Percentiles rank a stretch among this genome's conserved stretches.
These are phyloP conservation scores for Schizophyllum commune DNA, from an alignment of 1,284 basidiomycete genomes.

Conservation along the genomic window DNA sequence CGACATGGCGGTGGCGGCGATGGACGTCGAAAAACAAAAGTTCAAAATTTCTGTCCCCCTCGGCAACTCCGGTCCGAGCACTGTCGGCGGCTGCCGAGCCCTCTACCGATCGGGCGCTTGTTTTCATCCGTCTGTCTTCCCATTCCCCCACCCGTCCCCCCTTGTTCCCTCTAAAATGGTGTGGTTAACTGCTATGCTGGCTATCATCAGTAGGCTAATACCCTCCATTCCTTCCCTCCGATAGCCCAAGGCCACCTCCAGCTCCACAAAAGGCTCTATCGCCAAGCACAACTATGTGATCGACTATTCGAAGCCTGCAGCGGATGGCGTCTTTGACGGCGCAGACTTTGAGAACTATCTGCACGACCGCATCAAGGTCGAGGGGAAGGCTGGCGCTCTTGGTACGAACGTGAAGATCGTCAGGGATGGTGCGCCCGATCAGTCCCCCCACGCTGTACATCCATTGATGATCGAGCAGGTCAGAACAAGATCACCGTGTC, in stretches of 20 bases:
- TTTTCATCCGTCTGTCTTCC: background rate
- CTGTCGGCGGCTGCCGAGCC: background rate
- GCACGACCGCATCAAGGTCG: constrained; percentile 89
- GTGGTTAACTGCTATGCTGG: constrained; percentile 68
- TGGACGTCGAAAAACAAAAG: constrained; percentile 6
- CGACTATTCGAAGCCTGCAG: constrained; percentile 91
- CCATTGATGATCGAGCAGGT: constrained; percentile 29
- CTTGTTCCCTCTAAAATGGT: constrained; percentile 12
- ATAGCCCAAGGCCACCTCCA: constrained; percentile 60
- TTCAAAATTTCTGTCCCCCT: background rate
- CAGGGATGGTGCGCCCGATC: constrained; percentile 38
- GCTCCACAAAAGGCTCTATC: constrained; percentile 36
- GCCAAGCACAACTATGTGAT: constrained; percentile 89
- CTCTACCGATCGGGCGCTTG: background rate
- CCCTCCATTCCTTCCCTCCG: constrained; percentile 29
- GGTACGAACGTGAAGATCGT: constrained; percentile 79
- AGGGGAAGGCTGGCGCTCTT: constrained; percentile 75
- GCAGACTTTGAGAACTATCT: constrained; percentile 91
- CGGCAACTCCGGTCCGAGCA: background rate
- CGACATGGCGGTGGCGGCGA: constrained; percentile 30
- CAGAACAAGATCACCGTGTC: constrained; percentile 70
- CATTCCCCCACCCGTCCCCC: background rate
- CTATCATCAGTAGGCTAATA: constrained; percentile 89
- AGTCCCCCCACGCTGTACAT: constrained; percentile 3
- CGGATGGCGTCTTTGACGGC: constrained; percentile 87